Percentiles rank a stretch among this genome's conserved stretches.
Evolutionary conservation across 2,329 filamentous ascomycete genomes (phyloP).

Genomic region (Aspergillus luchuensis): DNA sequence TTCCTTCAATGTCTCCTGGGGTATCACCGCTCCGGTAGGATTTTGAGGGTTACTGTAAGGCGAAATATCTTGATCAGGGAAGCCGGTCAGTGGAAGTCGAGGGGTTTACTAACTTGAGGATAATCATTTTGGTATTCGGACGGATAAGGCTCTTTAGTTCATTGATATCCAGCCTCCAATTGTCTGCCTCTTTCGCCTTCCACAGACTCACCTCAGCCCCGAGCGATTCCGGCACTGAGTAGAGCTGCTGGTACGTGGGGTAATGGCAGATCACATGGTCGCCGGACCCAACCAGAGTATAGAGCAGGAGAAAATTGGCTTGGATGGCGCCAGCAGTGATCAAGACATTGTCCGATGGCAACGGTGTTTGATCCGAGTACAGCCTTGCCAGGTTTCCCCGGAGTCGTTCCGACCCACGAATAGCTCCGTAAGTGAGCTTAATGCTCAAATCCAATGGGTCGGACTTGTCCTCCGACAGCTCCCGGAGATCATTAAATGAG

Average conservation of each 20-base stretch:
- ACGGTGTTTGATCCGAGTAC: constrained; percentile 39
- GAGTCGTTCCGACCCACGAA: constrained; percentile 27
- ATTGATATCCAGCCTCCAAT: constrained; percentile 67
- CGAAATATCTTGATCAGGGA: not conserved
- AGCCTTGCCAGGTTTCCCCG: constrained; percentile 34
- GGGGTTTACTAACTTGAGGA: constrained; percentile 54
- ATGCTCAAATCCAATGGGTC: constrained; percentile 26
- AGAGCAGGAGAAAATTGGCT: constrained; percentile 81
- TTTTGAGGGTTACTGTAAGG: constrained; percentile 69
- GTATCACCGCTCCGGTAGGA: constrained; percentile 72
- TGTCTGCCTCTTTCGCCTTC: constrained; percentile 65
- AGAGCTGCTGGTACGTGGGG: constrained; percentile 84
- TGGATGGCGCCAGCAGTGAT: constrained; percentile 79
- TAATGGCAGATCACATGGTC: constrained; percentile 87
- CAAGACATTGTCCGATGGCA: constrained; percentile 63
- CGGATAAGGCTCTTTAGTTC: constrained; percentile 65
- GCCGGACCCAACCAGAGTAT: constrained; percentile 68
- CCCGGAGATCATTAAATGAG: constrained; percentile 67
- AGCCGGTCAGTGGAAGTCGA: not conserved
- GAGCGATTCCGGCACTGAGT: constrained; percentile 70
- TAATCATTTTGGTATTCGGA: constrained; percentile 57
- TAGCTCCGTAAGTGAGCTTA: constrained; percentile 32
- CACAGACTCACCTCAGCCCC: constrained; percentile 78
- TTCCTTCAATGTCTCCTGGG: constrained; percentile 57
- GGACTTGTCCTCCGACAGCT: constrained; percentile 52